These are phyloP conservation scores for Colletotrichum liriopes DNA, from an alignment of 2,329 filamentous ascomycete genomes.

Conservation along the genomic window DNA sequence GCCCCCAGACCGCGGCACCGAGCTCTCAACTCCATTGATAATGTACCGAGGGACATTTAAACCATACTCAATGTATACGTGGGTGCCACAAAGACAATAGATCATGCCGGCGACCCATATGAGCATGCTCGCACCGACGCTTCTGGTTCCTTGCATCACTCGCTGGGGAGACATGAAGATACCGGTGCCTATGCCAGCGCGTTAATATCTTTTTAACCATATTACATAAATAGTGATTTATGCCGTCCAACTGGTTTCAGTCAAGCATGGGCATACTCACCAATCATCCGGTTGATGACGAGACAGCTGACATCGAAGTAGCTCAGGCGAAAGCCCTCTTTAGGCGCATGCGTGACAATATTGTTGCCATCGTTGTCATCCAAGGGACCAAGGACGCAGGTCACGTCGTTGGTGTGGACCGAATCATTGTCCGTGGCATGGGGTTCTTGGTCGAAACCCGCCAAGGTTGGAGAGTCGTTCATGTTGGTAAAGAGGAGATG, in stretches of 20 bases:
- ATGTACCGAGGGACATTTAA: slow-evolving; percentile 62
- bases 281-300: slow-evolving; percentile 56
- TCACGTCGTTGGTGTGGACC: slow-evolving; percentile 33
- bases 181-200: slow-evolving; percentile 50
- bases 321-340: slow-evolving; percentile 54
- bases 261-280: slow-evolving; percentile 44
- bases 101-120: slow-evolving; percentile 58
- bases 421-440: slow-evolving; percentile 14
- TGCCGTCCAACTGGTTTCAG: no score
- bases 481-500: slow-evolving; percentile 36
- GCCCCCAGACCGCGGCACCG: slow-evolving; percentile 10
- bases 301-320: slow-evolving; percentile 56
- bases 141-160: slow-evolving; percentile 53
- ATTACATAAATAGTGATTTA: no score
- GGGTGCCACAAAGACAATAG: slow-evolving; percentile 55
- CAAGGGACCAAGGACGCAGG: slow-evolving; percentile 42
- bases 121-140: slow-evolving; percentile 54
- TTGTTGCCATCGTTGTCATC: slow-evolving; percentile 27
- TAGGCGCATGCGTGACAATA: slow-evolving; percentile 53
- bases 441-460: slow-evolving; percentile 38
- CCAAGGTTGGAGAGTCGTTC: slow-evolving; percentile 49
- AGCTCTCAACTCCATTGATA: slow-evolving; percentile 53
- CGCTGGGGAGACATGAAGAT: slow-evolving; percentile 54
- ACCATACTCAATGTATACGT: slow-evolving; percentile 62
- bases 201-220: no score